These are phyloP conservation scores for Kurtzmaniella quercitrusa DNA, from an alignment of 1,139 yeast genomes.

Conservation along the genomic window DNA sequence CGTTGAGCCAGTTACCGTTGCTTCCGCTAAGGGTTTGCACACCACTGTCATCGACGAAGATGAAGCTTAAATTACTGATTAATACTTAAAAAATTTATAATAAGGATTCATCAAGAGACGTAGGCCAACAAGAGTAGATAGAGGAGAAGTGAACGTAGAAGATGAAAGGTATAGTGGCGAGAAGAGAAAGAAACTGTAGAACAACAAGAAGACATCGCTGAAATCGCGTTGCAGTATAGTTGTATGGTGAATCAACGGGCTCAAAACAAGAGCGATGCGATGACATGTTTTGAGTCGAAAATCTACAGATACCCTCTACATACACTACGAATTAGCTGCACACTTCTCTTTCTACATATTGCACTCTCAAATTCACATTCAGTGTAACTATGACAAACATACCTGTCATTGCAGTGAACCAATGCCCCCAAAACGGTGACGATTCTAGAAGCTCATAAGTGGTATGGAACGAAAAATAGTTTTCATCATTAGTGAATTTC, in stretches of 20 bases:
- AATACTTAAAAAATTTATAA: constrained; percentile 11
- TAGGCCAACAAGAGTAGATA: neutral
- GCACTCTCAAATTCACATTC: constrained; percentile 16
- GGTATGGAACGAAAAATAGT: constrained; percentile 28
- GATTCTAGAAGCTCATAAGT: constrained; percentile 32
- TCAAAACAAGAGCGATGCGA: too few relatives aligned
- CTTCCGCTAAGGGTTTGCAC: constrained; percentile 95
- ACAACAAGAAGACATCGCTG: too few relatives aligned
- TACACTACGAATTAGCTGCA: too few relatives aligned
- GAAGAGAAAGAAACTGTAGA: too few relatives aligned
- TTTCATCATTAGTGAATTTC: constrained; percentile 18
- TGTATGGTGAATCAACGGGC: too few relatives aligned
- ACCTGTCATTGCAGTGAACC: constrained; percentile 46
- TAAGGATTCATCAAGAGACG: constrained; percentile 9
- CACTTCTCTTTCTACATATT: neutral
- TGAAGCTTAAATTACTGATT: constrained; percentile 49
- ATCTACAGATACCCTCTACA: too few relatives aligned
- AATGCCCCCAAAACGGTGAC: constrained; percentile 41
- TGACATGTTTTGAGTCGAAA: too few relatives aligned
- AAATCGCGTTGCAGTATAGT: too few relatives aligned
- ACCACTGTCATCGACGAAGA: constrained; percentile 95
- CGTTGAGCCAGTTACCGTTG: constrained; percentile 96
- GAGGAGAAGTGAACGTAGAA: too few relatives aligned
- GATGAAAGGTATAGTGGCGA: too few relatives aligned
- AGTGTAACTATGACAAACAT: constrained; percentile 51